Evolutionary conservation across 2,329 filamentous ascomycete genomes (phyloP), one percentile per base, ranked within the genome.

Genomic region (Monilinia aucupariae): DNA sequence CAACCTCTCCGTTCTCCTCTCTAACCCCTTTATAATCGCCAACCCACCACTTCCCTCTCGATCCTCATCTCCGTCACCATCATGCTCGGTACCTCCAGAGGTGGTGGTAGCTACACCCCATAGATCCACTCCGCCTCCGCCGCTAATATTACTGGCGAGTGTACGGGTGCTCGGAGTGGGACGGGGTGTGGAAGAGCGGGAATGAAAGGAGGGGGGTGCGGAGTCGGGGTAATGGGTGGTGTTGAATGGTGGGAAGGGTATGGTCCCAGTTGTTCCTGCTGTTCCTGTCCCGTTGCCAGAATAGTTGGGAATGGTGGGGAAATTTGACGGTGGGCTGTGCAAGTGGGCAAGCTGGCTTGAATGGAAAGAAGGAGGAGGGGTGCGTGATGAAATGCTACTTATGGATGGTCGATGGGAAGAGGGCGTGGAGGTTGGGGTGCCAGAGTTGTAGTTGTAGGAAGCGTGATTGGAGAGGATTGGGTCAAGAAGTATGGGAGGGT

Each of bases 21-120:
- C 69, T 39, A 72, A 49, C 2, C 65, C 64, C 17, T 64, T 63
- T 9, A 72, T 68, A 12, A 66, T 69, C 2, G 64, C 59, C 0
- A 70, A 51, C 1, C 69, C 67, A 64, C 70, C 67, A 9, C 25
- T 13, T 0, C 50, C 59, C 25, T 61, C 49, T 32, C 59, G 47
- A 7, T 51, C 63, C 32, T 53, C 64, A 12, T 48, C 64, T 17
- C 20, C 22, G 61, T 55, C 53, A 64, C 64, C n/a, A 55, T n/a
- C 39, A 43, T 17, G 20, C 43, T 64, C 63, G 20, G 59, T 61
- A 27, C 22, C 39, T 0, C 50, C 60, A n/a, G 60, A 64, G 15
- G 59, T 63, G 20, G 64, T 62, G 2, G 69, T 71, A n/a, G 70
- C 70, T 9, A 72, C 67, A 6, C 70, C 70, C 69, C 69, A 72